Evolutionary conservation across 768 basidiomycete species (phyloP).

Genomic region (Paxillus involutus): DNA sequence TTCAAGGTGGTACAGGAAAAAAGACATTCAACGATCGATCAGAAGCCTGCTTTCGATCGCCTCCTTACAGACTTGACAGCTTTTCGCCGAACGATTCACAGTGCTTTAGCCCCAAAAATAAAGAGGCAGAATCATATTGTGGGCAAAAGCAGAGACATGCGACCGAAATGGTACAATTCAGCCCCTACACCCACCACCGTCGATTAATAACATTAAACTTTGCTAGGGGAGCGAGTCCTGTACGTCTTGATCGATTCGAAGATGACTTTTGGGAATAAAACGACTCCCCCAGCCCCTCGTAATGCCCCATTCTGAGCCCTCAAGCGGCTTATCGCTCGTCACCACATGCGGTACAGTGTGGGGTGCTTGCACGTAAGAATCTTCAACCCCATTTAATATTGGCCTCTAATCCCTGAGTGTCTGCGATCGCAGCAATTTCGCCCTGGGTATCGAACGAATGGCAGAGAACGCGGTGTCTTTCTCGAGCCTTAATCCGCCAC

Average conservation of each 20-base stretch:
- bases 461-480: constrained; percentile 1
- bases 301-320: neutral
- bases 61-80: constrained; percentile 10
- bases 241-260: neutral
- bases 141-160: neutral
- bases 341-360: constrained; percentile 6
- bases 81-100: neutral
- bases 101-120: neutral
- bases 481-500: neutral
- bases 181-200: neutral
- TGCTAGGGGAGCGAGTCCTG: constrained; percentile 8
- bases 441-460: constrained; percentile 3
- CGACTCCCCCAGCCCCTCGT: neutral
- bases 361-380: constrained; percentile 5
- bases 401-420: neutral
- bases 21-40: constrained; percentile 1
- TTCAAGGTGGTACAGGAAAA: constrained; percentile 14
- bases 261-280: neutral
- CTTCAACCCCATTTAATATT: neutral
- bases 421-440: constrained; percentile 1
- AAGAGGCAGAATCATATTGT: neutral
- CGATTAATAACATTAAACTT: neutral
- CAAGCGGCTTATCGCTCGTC: constrained; percentile 1
- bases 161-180: neutral
- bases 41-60: constrained; percentile 10